These are phyloP conservation scores for Aspergillus campestris DNA, from an alignment of 495 filamentous ascomycete genomes.

Conservation along the genomic window DNA sequence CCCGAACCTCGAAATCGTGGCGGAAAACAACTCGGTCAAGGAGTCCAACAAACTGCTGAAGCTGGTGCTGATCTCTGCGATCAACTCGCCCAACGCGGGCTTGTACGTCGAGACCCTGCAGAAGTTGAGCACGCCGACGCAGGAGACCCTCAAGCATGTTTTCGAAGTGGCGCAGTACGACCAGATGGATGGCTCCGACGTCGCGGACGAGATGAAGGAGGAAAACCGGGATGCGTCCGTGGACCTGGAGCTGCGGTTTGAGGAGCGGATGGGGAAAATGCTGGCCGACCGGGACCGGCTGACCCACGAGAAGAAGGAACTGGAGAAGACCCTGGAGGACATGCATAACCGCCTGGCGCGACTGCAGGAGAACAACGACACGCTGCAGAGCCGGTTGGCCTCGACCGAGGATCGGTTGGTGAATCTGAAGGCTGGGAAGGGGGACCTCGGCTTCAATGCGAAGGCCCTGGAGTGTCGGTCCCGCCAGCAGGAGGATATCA, in stretches of 20 bases:
- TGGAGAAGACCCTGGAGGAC: slow-evolving; percentile 44
- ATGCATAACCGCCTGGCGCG: slow-evolving; percentile 48
- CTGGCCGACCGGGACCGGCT: slow-evolving; percentile 41
- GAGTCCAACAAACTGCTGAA: slow-evolving; percentile 51
- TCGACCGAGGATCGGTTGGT: slow-evolving; percentile 41
- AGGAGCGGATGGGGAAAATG: slow-evolving; percentile 46
- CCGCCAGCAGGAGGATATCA: slow-evolving; percentile 48
- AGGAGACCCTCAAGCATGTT: slow-evolving; percentile 40
- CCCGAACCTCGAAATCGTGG: slow-evolving; percentile 53
- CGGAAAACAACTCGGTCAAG: slow-evolving; percentile 34
- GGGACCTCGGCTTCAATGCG: slow-evolving; percentile 34
- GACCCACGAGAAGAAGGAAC: slow-evolving; percentile 43
- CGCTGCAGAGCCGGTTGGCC: slow-evolving; percentile 35
- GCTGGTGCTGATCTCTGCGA: slow-evolving; percentile 54
- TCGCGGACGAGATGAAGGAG: slow-evolving; percentile 29
- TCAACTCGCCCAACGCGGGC: slow-evolving; percentile 45
- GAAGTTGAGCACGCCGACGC: slow-evolving; percentile 34
- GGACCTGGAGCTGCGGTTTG: slow-evolving; percentile 44
- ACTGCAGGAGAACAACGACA: slow-evolving; percentile 51
- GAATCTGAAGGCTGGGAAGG: slow-evolving; percentile 36
- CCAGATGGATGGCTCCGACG: slow-evolving; percentile 27
- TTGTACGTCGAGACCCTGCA: slow-evolving; percentile 48
- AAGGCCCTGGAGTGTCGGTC: slow-evolving; percentile 39
- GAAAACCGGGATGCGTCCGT: slow-evolving; percentile 28
- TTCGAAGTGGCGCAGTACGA: slow-evolving; percentile 41